Evolutionary conservation across 805 yeast genomes (phyloP), one percentile per base, ranked within the genome.

Genomic region (Starmerella tilneyi): DNA sequence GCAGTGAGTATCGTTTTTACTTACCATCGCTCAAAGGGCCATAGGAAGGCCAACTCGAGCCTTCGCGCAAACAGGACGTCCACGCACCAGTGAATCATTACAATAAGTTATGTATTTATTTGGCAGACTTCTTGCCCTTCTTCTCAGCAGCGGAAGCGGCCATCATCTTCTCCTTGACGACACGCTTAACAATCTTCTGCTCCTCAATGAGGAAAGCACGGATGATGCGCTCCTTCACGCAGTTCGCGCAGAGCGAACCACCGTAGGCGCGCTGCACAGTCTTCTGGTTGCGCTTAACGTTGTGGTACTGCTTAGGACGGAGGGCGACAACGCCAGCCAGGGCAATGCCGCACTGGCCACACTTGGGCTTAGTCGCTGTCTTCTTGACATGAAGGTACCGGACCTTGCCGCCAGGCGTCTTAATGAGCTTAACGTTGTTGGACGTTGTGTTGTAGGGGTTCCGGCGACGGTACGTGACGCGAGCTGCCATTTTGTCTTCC

Each of bases 401-500:
- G 74, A 92, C 81, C 74, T 81, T 82, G 70, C 97, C 97, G 80
- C 99, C 99, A 74, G 99, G 98, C 75, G 99, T 92, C 84, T 89
- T 92, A 66, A 89, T 94, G 74, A 89, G 94, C 88, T 84, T 89
- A 79, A 92, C 89, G 79, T 83, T 84, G 95, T 92, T 92, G 64
- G 98, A 92, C 74, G 81, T 82, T 81, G 98, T 88, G 94, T 92
- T 92, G 95, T 86, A 88, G 76, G 96, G 95, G 74, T 86, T 88
- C 81, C 94, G 84, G 80, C 94, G 85, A 82, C 96, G 85, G 84
- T 79, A 88, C 63, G 96, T 86, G 74, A 88, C 94, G 81, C 98
- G 89, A 77, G 86, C 94, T 72, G 96, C 98, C 98, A 92, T 92
- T 75, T 67, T 75, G 33, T 34, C 38, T 34, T 34, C 38, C 38